Conservation (phyloP, 164 flowering plant genomes). For the Magnolia officinalis region DNA sequence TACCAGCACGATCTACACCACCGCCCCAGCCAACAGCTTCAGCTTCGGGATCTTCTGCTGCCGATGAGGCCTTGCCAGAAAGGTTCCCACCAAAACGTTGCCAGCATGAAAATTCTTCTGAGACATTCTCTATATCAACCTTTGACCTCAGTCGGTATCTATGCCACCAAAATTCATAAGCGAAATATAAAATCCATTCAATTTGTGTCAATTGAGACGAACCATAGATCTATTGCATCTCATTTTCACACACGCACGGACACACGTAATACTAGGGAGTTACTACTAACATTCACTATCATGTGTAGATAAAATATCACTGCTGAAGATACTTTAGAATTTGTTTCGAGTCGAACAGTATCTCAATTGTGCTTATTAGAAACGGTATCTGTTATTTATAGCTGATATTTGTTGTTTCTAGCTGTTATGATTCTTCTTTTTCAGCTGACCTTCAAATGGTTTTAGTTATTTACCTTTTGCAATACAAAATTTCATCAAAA, state of each 20-base stretch:
- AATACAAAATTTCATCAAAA: not conserved
- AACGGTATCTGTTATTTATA: no score
- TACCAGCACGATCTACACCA: conserved; percentile 48
- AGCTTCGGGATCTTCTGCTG: conserved; percentile 67
- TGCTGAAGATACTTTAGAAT: not conserved
- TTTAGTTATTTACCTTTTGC: not conserved
- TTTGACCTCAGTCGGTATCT: conserved; percentile 89
- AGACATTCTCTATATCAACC: conserved; percentile 81
- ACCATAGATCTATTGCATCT: not conserved
- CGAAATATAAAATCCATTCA: not conserved
- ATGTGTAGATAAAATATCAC: not conserved
- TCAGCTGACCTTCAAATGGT: not conserved
- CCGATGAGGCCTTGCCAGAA: conserved; percentile 30
- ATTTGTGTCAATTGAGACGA: not conserved
- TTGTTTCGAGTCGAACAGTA: not conserved
- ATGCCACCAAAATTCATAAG: conserved; percentile 10
- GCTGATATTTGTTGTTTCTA: no score
- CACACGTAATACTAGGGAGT: not conserved
- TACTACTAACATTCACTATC: no score
- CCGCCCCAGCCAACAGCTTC: conserved; percentile 73
- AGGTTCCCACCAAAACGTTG: conserved; percentile 70
- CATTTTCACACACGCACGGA: not conserved
- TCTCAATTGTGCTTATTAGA: not conserved
- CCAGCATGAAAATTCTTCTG: conserved; percentile 81
- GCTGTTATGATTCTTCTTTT: not conserved